phyloP scores from a whole-genome alignment of 495 filamentous ascomycete genomes.

The Daldinia childiae region DNA sequence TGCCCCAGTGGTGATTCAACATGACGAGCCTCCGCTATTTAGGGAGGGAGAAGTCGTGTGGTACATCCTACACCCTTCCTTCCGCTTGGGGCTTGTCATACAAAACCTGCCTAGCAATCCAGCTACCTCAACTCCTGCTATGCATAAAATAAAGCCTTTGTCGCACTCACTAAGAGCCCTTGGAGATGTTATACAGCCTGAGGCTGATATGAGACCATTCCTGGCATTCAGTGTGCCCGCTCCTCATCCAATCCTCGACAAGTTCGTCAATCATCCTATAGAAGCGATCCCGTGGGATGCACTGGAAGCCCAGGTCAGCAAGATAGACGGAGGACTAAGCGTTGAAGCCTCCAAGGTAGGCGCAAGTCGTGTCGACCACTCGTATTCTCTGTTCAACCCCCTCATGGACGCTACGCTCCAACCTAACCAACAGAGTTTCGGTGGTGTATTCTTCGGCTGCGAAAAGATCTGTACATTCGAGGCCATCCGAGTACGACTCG shows the following conservation, averaged over 20 bases:
- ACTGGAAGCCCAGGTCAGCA: constrained; percentile 22
- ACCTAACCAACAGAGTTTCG: constrained; percentile 31
- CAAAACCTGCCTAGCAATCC: constrained; percentile 26
- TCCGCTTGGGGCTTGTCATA: constrained; percentile 21
- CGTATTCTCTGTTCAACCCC: constrained; percentile 53
- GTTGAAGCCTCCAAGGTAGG: constrained; percentile 59
- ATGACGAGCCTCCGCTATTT: constrained; percentile 47
- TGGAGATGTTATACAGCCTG: constrained; percentile 40
- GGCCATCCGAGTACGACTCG: constrained; percentile 48
- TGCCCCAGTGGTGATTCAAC: constrained; percentile 12
- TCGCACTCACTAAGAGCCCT: constrained; percentile 26
- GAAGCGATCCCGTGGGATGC: constrained; percentile 45
- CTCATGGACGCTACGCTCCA: constrained; percentile 7
- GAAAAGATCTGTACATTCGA: constrained; percentile 55
- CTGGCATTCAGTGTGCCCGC: constrained; percentile 56
- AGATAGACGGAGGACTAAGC: constrained; percentile 45
- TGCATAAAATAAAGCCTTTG: constrained; percentile 33
- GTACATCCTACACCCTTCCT: constrained; percentile 43
- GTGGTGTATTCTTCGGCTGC: constrained; percentile 56
- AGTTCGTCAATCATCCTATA: constrained; percentile 41
- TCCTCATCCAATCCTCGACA: constrained; percentile 22
- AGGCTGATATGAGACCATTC: constrained; percentile 56
- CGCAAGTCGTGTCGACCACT: constrained; percentile 53
- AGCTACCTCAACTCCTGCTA: constrained; percentile 15
- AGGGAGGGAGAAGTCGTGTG: constrained; percentile 56